A percentile compares a stretch with the other conserved stretches of the same genome.
Conservation (phyloP, 768 basidiomycete species). For the Paxillus rubicundulus region DNA sequence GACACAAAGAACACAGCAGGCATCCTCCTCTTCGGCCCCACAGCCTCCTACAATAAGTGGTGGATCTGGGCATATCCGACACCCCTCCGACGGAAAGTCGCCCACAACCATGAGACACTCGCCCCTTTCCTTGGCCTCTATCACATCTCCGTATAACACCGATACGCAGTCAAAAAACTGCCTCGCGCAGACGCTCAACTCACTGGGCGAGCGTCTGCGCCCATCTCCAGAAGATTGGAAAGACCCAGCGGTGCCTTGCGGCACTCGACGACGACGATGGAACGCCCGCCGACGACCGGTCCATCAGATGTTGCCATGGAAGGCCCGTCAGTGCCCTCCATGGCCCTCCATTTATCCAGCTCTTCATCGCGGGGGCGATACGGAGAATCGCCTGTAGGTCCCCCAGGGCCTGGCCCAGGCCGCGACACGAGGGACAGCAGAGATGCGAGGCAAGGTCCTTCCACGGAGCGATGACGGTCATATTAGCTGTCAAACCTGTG, state of each 20-base stretch:
- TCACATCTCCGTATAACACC: slow-evolving; percentile 40
- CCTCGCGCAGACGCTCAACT: slow-evolving; percentile 71
- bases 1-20: slow-evolving; percentile 19
- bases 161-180: slow-evolving; percentile 66
- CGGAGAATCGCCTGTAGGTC: slow-evolving; percentile 32
- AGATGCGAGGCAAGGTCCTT: slow-evolving; percentile 30
- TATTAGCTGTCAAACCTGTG: not conserved
- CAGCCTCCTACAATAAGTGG: slow-evolving; percentile 15
- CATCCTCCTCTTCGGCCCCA: slow-evolving; percentile 18
- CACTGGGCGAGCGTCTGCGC: slow-evolving; percentile 80
- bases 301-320: slow-evolving; percentile 31
- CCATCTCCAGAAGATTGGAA: slow-evolving; percentile 36
- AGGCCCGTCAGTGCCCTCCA: slow-evolving; percentile 25
- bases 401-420: slow-evolving; percentile 24
- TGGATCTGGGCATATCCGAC: slow-evolving; percentile 25
- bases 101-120: slow-evolving; percentile 35
- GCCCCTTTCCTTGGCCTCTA: slow-evolving; percentile 41
- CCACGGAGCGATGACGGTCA: slow-evolving; percentile 23
- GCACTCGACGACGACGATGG: slow-evolving; percentile 28
- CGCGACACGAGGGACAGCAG: slow-evolving; percentile 36
- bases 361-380: slow-evolving; percentile 33
- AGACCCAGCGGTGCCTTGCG: slow-evolving; percentile 42
- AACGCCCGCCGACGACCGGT: slow-evolving; percentile 21
- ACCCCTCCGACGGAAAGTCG: slow-evolving; percentile 29
- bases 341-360: slow-evolving; percentile 33